Conservation (phyloP, 352 stramenopile genomes). For the Phytopythium vexans region DNA sequence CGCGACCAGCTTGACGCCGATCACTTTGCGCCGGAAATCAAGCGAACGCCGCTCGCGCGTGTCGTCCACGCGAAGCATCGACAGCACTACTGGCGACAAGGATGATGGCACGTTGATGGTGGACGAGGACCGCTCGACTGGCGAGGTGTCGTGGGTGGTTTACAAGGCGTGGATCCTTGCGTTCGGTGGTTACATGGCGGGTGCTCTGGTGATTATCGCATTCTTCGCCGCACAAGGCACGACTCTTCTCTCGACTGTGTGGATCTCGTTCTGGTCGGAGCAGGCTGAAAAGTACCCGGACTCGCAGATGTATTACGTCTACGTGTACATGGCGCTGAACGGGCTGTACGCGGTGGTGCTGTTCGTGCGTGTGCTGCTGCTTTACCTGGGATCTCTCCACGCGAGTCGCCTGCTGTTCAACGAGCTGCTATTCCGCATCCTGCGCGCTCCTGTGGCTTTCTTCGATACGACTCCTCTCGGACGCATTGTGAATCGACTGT, state of each 20-base stretch:
- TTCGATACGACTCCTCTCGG: constrained; percentile 70
- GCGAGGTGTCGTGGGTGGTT: constrained; percentile 64
- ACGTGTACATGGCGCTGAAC: constrained; percentile 82
- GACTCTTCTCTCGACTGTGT: constrained; percentile 67
- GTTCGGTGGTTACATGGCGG: constrained; percentile 51
- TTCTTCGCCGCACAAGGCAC: constrained; percentile 52
- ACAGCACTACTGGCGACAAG: constrained; percentile 28
- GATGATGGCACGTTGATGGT: constrained; percentile 49
- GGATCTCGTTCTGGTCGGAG: constrained; percentile 94
- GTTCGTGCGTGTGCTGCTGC: constrained; percentile 53
- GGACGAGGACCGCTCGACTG: constrained; percentile 71
- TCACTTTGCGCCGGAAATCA: constrained; percentile 20
- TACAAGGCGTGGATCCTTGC: constrained; percentile 67
- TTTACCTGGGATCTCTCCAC: constrained; percentile 61
- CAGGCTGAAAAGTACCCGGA: constrained; percentile 44
- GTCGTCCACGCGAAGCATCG: constrained; percentile 54
- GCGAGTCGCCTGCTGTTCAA: constrained; percentile 63
- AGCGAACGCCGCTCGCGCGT: constrained; percentile 40
- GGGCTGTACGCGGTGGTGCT: constrained; percentile 46
- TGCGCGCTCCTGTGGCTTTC: constrained; percentile 63
- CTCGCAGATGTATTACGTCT: constrained; percentile 79
- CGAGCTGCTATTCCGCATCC: constrained; percentile 48
- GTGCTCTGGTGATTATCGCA: constrained; percentile 44
- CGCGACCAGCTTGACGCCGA: too few relatives aligned
- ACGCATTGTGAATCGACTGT: constrained; percentile 62